phyloP scores from a whole-genome alignment of 768 basidiomycete species.

The Hygrophorus pudorinus region DNA sequence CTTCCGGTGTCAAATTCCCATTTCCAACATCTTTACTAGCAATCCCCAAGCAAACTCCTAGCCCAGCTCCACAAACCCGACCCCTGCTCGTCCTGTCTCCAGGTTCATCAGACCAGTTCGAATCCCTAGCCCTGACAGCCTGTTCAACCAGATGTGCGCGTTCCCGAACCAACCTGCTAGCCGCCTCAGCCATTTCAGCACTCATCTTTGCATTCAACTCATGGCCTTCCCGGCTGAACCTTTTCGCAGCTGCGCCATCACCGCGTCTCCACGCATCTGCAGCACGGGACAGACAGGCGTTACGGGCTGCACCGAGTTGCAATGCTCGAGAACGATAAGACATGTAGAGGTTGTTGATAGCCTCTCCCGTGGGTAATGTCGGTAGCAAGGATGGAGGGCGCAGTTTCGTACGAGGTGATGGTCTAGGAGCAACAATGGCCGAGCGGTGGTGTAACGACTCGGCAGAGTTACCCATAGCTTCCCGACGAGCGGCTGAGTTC shows the following conservation, averaged over 20 bases:
- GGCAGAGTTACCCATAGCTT: conserved; percentile 47
- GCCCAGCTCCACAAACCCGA: conserved; percentile 63
- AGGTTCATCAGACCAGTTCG: conserved; percentile 75
- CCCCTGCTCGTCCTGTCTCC: conserved; percentile 70
- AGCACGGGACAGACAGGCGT: conserved; percentile 88
- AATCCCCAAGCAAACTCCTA: conserved; percentile 86
- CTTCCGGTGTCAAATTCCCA: conserved; percentile 59
- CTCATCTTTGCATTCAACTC: conserved; percentile 90
- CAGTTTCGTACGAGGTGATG: conserved; percentile 80
- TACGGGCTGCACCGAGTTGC: conserved; percentile 87
- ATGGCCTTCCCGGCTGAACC: conserved; percentile 90
- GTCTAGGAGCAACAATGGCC: conserved; percentile 66
- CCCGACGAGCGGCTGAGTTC: conserved; percentile 39
- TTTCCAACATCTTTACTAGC: conserved; percentile 47
- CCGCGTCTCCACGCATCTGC: conserved; percentile 95
- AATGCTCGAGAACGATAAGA: conserved; percentile 79
- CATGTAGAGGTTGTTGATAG: conserved; percentile 78
- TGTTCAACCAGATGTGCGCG: conserved; percentile 67
- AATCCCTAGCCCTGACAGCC: conserved; percentile 61
- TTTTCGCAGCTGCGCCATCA: conserved; percentile 91
- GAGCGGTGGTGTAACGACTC: conserved; percentile 56
- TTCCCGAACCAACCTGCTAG: conserved; percentile 76
- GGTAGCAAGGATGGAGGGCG: conserved; percentile 79
- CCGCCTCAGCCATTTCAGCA: conserved; percentile 76
- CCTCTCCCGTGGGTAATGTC: conserved; percentile 78